Percentiles rank a stretch among this genome's conserved stretches.
phyloP scores from a whole-genome alignment of 495 filamentous ascomycete species.

The Aspergillus sparsus region DNA sequence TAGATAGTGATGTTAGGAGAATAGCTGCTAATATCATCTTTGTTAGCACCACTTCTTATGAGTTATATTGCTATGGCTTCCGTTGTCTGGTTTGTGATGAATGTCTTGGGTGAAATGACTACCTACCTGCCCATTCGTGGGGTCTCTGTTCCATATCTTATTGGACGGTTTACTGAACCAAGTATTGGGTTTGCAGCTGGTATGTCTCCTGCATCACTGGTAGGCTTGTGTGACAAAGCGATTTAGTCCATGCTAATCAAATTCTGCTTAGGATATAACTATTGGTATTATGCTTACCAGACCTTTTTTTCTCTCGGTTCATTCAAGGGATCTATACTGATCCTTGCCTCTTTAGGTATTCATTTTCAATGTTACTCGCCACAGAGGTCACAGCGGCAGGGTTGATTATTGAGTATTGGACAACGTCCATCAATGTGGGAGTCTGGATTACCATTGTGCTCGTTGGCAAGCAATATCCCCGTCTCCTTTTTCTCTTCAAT shows the following conservation, averaged over 20 bases:
- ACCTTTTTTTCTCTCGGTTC: neutral
- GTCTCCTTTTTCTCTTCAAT: neutral
- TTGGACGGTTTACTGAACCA: conserved; percentile 66
- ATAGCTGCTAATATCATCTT: conserved; percentile 29
- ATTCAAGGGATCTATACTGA: too few relatives aligned
- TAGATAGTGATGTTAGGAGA: too few relatives aligned
- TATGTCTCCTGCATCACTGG: conserved; percentile 24
- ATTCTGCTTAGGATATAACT: conserved; percentile 53
- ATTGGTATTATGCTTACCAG: conserved; percentile 42
- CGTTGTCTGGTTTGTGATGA: conserved; percentile 55
- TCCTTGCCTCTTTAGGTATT: conserved; percentile 39
- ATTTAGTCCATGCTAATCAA: conserved; percentile 18
- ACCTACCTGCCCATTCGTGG: conserved; percentile 74
- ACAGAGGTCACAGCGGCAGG: conserved; percentile 69
- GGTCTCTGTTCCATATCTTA: conserved; percentile 68
- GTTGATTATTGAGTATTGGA: conserved; percentile 72
- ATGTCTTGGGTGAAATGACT: conserved; percentile 66
- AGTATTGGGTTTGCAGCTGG: conserved; percentile 73
- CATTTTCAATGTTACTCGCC: conserved; percentile 58
- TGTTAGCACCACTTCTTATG: conserved; percentile 67
- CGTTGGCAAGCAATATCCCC: conserved; percentile 45
- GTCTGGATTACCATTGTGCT: conserved; percentile 74
- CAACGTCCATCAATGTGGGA: conserved; percentile 47
- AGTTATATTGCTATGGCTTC: conserved; percentile 59
- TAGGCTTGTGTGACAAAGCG: neutral